phyloP scores from a whole-genome alignment of 768 basidiomycete genomes.

The Phylloporus scabripes region DNA sequence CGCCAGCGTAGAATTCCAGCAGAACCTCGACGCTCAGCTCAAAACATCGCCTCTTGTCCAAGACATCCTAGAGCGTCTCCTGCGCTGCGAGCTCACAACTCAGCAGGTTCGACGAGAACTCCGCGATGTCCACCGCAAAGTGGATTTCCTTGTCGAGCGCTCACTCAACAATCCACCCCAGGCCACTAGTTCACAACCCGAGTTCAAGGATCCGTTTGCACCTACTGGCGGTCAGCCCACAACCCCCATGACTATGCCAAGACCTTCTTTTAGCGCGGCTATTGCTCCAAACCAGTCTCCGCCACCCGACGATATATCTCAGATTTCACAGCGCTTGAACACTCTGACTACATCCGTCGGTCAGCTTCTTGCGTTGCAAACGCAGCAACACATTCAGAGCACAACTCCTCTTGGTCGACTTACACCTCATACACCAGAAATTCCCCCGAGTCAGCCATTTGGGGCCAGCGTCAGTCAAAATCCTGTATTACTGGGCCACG shows the following conservation, averaged over 20 bases:
- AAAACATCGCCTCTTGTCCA: slow-evolving; percentile 70
- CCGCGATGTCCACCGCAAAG: slow-evolving; percentile 69
- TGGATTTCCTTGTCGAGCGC: slow-evolving; percentile 69
- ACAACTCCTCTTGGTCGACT: slow-evolving; percentile 31
- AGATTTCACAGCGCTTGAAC: slow-evolving; percentile 73
- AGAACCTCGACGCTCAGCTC: slow-evolving; percentile 66
- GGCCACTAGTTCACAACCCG: slow-evolving; percentile 44
- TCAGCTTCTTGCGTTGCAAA: slow-evolving; percentile 76
- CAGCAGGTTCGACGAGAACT: slow-evolving; percentile 73
- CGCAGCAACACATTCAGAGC: slow-evolving; percentile 59
- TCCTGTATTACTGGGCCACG: slow-evolving; percentile 48
- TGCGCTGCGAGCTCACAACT: slow-evolving; percentile 62
- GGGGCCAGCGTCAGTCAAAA: slow-evolving; percentile 35
- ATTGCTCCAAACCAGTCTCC: slow-evolving; percentile 69
- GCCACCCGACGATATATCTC: slow-evolving; percentile 63
- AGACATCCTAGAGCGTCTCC: slow-evolving; percentile 70
- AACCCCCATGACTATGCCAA: slow-evolving; percentile 39
- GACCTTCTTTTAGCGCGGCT: slow-evolving; percentile 59
- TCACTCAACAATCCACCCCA: slow-evolving; percentile 34
- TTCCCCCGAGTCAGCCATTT: slow-evolving; percentile 40
- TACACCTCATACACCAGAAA: slow-evolving; percentile 35
- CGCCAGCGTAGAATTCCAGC: slow-evolving; percentile 40
- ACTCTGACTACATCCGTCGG: slow-evolving; percentile 81
- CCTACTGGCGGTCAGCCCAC: slow-evolving; percentile 31
- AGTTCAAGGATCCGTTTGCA: slow-evolving; percentile 81